Evolutionary conservation across 352 stramenopile species (phyloP).

Genomic region (Phytopythium helicoides): DNA sequence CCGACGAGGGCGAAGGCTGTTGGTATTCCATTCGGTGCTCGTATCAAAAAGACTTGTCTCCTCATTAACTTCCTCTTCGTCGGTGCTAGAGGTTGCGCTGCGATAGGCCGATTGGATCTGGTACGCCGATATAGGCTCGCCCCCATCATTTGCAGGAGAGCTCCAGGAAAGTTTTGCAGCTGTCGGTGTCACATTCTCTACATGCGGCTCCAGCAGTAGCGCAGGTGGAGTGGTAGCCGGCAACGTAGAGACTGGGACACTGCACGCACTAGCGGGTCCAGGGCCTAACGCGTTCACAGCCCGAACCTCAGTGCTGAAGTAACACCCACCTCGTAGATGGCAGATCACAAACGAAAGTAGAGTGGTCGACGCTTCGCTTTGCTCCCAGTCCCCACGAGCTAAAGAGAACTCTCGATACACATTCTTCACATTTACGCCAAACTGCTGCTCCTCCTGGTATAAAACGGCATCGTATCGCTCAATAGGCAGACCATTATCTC

Average conservation of each 20-base stretch:
- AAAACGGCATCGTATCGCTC: slow-evolving; percentile 40
- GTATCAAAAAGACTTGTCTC: slow-evolving; percentile 40
- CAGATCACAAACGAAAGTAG: slow-evolving; percentile 16
- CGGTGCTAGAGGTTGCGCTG: slow-evolving; percentile 13
- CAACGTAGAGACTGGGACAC: slow-evolving; percentile 35
- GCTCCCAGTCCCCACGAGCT: slow-evolving; percentile 14
- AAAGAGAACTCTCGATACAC: slow-evolving; percentile 39
- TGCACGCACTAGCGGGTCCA: slow-evolving; percentile 34
- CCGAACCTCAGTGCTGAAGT: slow-evolving; percentile 45
- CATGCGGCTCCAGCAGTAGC: slow-evolving; percentile 20
- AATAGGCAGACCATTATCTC: slow-evolving; percentile 53
- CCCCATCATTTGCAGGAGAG: slow-evolving; percentile 47
- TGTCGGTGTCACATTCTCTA: slow-evolving; percentile 44
- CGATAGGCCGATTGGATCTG: slow-evolving; percentile 39
- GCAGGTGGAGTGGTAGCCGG: slow-evolving; percentile 30
- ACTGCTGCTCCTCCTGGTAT: slow-evolving; percentile 54
- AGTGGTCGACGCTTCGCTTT: background rate
- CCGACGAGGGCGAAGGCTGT: slow-evolving; percentile 50
- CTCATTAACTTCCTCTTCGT: slow-evolving; percentile 27
- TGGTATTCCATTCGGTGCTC: slow-evolving; percentile 26
- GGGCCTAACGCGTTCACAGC: slow-evolving; percentile 46
- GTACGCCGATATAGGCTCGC: slow-evolving; percentile 36
- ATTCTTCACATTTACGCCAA: slow-evolving; percentile 43
- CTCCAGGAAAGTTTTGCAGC: slow-evolving; percentile 39
- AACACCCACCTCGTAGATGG: slow-evolving; percentile 36